These are phyloP conservation scores for Pythium brassicae DNA, from an alignment of 352 stramenopile genomes.

Conservation along the genomic window DNA sequence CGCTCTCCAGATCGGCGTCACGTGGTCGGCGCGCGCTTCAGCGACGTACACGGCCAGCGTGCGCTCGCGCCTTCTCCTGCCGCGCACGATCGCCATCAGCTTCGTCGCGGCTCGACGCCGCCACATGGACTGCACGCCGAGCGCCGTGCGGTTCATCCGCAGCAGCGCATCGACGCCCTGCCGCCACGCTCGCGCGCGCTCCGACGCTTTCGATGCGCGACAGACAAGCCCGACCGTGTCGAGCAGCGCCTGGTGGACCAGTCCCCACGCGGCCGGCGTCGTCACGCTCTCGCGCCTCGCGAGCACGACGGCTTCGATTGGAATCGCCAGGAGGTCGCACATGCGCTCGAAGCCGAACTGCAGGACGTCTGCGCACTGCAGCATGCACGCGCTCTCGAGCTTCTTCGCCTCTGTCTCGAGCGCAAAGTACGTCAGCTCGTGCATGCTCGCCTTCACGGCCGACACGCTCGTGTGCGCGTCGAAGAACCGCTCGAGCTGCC, in stretches of 20 bases:
- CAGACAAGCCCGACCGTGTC: slow-evolving; percentile 6
- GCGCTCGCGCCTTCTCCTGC: slow-evolving; percentile 4
- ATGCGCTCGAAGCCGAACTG: slow-evolving; percentile 63
- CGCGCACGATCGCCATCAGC: slow-evolving; percentile 34
- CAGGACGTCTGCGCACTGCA: slow-evolving; percentile 39
- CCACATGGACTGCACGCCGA: slow-evolving; percentile 49
- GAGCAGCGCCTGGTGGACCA: slow-evolving; percentile 16
- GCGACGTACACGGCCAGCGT: slow-evolving; percentile 40
- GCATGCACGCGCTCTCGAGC: slow-evolving; percentile 40
- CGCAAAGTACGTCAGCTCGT: slow-evolving; percentile 45
- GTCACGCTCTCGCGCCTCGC: not conserved
- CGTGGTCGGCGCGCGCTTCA: slow-evolving; percentile 50
- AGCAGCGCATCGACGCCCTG: slow-evolving; percentile 18
- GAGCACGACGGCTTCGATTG: slow-evolving; percentile 35
- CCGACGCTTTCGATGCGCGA: slow-evolving; percentile 3
- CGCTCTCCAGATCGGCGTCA: slow-evolving; percentile 58
- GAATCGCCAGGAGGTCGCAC: slow-evolving; percentile 42
- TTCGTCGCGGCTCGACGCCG: slow-evolving; percentile 37
- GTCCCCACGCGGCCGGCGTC: not conserved
- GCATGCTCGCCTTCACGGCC: slow-evolving; percentile 55
- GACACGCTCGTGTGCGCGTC: slow-evolving; percentile 39
- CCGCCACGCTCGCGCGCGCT: slow-evolving; percentile 29
- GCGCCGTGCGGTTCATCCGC: slow-evolving; percentile 32
- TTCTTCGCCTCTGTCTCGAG: slow-evolving; percentile 46
- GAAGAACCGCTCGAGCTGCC: slow-evolving; percentile 72